Conservation (phyloP, 331 rosid genomes). For the Rosa hybrid region DNA sequence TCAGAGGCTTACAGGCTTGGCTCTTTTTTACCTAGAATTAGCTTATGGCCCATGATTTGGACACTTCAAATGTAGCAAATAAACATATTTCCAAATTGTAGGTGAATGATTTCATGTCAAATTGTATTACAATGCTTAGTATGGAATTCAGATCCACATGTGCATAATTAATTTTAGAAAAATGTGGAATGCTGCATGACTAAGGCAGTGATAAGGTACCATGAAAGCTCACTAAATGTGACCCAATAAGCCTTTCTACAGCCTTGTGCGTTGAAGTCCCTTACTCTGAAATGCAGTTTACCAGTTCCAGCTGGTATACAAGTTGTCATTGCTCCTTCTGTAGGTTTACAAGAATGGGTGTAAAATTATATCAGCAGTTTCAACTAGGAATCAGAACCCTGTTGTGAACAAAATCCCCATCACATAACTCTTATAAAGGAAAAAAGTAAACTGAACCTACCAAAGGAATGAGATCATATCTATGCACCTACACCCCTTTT, state of each 20-base stretch:
- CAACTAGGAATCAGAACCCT: conserved; percentile 9
- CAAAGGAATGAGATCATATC: not conserved
- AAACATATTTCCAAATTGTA: no score
- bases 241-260: conserved; percentile 43
- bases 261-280: conserved; percentile 42
- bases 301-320: conserved; percentile 62
- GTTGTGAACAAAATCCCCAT: not conserved
- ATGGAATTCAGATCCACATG: no score
- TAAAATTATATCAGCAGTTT: conserved; percentile 16
- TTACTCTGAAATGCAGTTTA: conserved; percentile 37
- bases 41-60: no score
- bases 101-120: no score
- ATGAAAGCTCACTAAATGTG: conserved; percentile 46
- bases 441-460: not conserved
- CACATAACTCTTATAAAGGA: not conserved
- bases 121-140: no score
- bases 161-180: not conserved
- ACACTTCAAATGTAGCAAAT: no score
- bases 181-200: not conserved
- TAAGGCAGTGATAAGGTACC: conserved; percentile 39
- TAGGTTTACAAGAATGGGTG: conserved; percentile 10
- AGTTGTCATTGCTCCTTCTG: conserved; percentile 60
- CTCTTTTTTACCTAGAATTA: no score
- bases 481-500: not conserved
- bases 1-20: no score